Base-by-base conservation (phyloP, 768 basidiomycete genomes). In the Mrakia gelida region DNA sequence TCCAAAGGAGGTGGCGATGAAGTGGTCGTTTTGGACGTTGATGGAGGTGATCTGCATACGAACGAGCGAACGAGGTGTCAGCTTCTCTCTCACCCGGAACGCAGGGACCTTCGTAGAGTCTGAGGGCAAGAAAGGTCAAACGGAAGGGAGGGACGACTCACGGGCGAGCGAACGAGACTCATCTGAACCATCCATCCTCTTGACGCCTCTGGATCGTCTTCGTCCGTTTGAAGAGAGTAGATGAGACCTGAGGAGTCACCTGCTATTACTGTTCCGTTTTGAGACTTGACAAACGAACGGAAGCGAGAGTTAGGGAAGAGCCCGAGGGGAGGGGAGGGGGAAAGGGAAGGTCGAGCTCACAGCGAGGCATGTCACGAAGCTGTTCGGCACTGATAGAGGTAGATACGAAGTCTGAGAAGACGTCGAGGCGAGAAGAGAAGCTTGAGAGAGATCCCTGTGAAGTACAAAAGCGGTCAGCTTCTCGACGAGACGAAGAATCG, bases 1-100 rank as follows among this genome's bases (percentile, higher is more conserved):
- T 0, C 77, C 77, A 10, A 78, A 78, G 32, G 77, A 74, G 32
- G 77, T 78, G 1, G 73, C 73, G 45, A 78, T 74, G 45, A 78
- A 74, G 28, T 61, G 63, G 26, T 78, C 73, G 16, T 49, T 8
- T 13, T 45, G 65, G 26, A 75, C 38, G 23, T 52, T 68, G 54
- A 78, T 73, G 28, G 77, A 65, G 1, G 71, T 78, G 3, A 78
- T 78, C 77, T 78, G 56, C 8, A 30, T 5, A 8, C 2, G 23
- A 34, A 71, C 28, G 11, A 34, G 21, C 1, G 3, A 59, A 21
- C 0, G 2, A 34, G 21, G 21, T n/a, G 26, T 34, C 13, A 28
- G 62, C 32, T 45, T n/a, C n/a, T n/a, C n/a, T n/a, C n/a, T n/a
- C n/a, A n/a, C n/a, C n/a, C n/a, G n/a, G n/a, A n/a, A n/a, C n/a